phyloP scores from a whole-genome alignment of 306 rosid species.

The Quercus robur region DNA sequence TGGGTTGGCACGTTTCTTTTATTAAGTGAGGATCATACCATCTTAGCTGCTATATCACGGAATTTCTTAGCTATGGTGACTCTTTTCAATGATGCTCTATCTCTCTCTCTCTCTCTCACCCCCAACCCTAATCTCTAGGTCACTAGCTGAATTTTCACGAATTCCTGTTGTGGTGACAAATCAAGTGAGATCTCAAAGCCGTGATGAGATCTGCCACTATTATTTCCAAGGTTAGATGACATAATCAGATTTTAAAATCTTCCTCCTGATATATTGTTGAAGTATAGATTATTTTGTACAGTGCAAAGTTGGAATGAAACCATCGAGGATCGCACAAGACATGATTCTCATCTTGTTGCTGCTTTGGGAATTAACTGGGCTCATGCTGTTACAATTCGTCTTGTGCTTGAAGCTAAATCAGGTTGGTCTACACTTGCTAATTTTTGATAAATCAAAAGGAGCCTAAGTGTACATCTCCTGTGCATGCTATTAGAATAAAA shows the following conservation, averaged over 20 bases:
- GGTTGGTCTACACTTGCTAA: slow-evolving; percentile 38
- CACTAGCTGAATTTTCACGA: slow-evolving; percentile 90
- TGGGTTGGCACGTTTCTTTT: slow-evolving; percentile 91
- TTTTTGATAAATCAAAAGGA: background rate
- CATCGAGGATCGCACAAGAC: slow-evolving; percentile 31
- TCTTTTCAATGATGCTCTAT: slow-evolving; percentile 10
- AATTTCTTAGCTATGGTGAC: slow-evolving; percentile 20
- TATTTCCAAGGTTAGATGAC: slow-evolving; percentile 76
- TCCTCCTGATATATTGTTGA: slow-evolving; percentile 12
- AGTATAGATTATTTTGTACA: slow-evolving; percentile 27
- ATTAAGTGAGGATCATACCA: slow-evolving; percentile 59
- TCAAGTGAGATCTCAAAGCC: slow-evolving; percentile 82
- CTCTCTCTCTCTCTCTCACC: background rate
- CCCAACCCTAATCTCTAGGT: slow-evolving; percentile 33
- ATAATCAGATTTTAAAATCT: slow-evolving; percentile 14
- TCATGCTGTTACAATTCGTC: slow-evolving; percentile 91
- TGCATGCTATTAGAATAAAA: background rate
- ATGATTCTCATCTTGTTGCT: slow-evolving; percentile 88
- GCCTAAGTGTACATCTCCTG: background rate
- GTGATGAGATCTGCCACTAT: slow-evolving; percentile 59
- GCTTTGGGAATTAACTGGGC: slow-evolving; percentile 98
- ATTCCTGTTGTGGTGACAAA: slow-evolving; percentile 89
- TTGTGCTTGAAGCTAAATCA: slow-evolving; percentile 81
- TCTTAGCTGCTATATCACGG: background rate
- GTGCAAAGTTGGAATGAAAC: slow-evolving; percentile 31